A percentile compares a stretch with the other conserved stretches of the same genome.
These are phyloP conservation scores for Thraustochytrium striatum DNA, from an alignment of 352 stramenopile species.

Conservation along the genomic window DNA sequence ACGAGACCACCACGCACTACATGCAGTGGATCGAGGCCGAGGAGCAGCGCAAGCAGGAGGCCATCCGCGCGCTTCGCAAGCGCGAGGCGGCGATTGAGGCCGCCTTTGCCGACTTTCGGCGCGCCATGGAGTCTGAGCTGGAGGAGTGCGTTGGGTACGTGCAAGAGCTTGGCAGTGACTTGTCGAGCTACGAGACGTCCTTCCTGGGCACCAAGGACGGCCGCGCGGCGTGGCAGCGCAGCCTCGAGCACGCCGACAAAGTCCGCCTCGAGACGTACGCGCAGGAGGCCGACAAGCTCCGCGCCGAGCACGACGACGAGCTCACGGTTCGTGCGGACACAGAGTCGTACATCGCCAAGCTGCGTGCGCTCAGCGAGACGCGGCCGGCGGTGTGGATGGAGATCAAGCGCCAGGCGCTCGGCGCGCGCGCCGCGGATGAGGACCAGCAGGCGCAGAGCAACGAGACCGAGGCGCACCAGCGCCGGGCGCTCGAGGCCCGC, in stretches of 20 bases:
- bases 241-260: background rate
- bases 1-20: slow-evolving; percentile 25
- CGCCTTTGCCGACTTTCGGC: background rate
- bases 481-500: background rate
- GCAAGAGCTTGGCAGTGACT: slow-evolving; percentile 9
- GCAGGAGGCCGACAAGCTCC: background rate
- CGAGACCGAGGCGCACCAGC: background rate
- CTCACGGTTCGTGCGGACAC: background rate
- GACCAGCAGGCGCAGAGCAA: background rate
- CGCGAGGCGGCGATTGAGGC: slow-evolving; percentile 25
- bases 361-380: background rate
- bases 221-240: background rate
- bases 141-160: slow-evolving; percentile 35
- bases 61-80: background rate
- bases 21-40: slow-evolving; percentile 32
- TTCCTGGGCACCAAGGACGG: slow-evolving; percentile 10
- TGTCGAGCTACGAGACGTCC: slow-evolving; percentile 1
- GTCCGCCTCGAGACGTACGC: background rate
- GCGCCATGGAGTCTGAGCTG: slow-evolving; percentile 23
- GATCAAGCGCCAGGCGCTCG: slow-evolving; percentile 23
- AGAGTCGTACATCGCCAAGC: slow-evolving; percentile 4
- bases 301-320: background rate
- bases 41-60: background rate
- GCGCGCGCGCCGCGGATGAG: background rate
- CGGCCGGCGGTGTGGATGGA: slow-evolving; percentile 16